Evolutionary conservation across 2,329 filamentous ascomycete genomes (phyloP).

Genomic region (Epichloe elymi): DNA sequence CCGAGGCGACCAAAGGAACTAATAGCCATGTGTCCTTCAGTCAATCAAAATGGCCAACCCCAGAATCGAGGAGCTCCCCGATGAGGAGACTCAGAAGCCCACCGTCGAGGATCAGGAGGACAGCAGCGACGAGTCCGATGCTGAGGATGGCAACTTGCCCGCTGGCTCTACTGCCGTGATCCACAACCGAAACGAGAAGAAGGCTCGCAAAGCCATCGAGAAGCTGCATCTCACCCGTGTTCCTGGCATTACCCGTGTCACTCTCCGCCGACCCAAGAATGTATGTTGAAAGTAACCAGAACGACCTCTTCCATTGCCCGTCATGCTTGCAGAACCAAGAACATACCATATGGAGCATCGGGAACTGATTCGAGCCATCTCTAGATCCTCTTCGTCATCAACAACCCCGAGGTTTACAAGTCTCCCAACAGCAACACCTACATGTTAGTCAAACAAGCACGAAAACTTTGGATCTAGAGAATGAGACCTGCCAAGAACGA

Average conservation of each 20-base stretch:
- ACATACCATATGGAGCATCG: constrained; percentile 3
- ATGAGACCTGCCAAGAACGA: not conserved
- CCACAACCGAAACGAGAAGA: constrained; percentile 99
- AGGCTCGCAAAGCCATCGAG: constrained; percentile 97
- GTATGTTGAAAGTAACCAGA: constrained; percentile 44
- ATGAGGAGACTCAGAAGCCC: constrained; percentile 77
- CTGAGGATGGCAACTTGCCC: constrained; percentile 64
- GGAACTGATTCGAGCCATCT: constrained; percentile 12
- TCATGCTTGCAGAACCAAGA: not conserved
- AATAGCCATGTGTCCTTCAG: constrained; percentile 4
- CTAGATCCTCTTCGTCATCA: constrained; percentile 98
- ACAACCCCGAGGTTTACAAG: constrained; percentile 99
- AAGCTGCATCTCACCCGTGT: constrained; percentile 97
- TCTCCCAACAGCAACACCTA: constrained; percentile 98
- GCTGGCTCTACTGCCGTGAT: constrained; percentile 80
- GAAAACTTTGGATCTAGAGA: not conserved
- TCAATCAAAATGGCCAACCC: constrained; percentile 77
- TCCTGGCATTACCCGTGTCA: constrained; percentile 94
- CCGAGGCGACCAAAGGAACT: not conserved
- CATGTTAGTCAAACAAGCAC: constrained; percentile 56
- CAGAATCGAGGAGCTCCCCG: constrained; percentile 92
- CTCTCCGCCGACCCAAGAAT: constrained; percentile 96
- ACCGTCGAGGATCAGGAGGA: constrained; percentile 63
- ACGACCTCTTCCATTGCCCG: not conserved
- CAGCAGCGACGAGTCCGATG: constrained; percentile 63